phyloP scores from a whole-genome alignment of 2,329 filamentous ascomycete genomes.

The Claviceps humidiphila region DNA sequence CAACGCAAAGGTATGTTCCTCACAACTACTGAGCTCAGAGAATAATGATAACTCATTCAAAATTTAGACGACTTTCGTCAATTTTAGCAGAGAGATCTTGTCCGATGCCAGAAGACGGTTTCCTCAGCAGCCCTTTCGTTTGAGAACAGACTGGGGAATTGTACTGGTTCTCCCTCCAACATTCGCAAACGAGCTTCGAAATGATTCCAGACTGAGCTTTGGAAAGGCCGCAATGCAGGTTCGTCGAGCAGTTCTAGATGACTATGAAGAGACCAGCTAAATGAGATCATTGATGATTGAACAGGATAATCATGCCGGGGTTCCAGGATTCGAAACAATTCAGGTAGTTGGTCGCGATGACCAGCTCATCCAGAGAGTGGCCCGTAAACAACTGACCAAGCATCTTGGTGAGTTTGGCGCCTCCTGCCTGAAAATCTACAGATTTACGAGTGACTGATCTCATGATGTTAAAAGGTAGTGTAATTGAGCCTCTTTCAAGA shows the following conservation, averaged over 20 bases:
- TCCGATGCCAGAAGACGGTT: not conserved
- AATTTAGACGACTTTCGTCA: not conserved
- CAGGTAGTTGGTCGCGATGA: not conserved
- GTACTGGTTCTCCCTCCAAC: conserved; percentile 9
- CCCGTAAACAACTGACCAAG: not conserved
- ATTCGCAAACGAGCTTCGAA: conserved; percentile 12
- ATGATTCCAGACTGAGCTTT: conserved; percentile 10
- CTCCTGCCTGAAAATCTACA: not conserved
- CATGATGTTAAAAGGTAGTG: not conserved
- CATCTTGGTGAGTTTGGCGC: not conserved
- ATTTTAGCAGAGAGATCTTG: not conserved
- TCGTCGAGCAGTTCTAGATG: not conserved
- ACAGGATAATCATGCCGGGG: not conserved
- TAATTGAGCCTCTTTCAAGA: not conserved
- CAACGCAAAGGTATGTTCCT: not conserved
- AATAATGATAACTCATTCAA: not conserved
- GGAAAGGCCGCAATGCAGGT: conserved; percentile 2
- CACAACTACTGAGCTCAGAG: not conserved
- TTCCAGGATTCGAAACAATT: conserved; percentile 1
- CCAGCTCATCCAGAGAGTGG: not conserved
- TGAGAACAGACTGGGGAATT: conserved; percentile 10
- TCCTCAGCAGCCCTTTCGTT: conserved; percentile 6
- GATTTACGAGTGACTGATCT: not conserved
- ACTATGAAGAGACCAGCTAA: not conserved
- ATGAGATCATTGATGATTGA: not conserved